Base-by-base conservation (phyloP, 192 early-diverging fungal species). In the Spinellus fusiger region DNA sequence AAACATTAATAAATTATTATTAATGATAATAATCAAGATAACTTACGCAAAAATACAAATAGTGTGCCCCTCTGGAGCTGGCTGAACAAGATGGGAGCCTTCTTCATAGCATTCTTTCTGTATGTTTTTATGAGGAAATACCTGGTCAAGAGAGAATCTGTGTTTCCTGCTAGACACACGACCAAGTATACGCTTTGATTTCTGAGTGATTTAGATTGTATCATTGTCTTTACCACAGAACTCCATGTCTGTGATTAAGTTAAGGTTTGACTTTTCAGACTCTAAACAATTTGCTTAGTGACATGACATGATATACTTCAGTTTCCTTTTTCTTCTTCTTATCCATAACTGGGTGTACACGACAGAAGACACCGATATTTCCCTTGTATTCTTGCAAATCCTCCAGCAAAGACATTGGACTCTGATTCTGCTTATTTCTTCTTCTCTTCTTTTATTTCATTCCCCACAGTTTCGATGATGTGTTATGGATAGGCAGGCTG, bases 331-430 rank as follows among this genome's bases (percentile, higher is more conserved):
- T n/a, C n/a, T n/a, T n/a, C 0, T 18, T 5, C 13, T 52, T 66
- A 69, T 68, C 50, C 23, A 87, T 35, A 35, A 83, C 69, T 9
- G 96, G 96, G 31, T 95, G 84, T 10, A 97, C 86, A 29, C 96
- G 78, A 70, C 95, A 97, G 71, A 98, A 98, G 26, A 97, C 96
- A 23, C 96, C 82, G 46, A 98, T 96, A 66, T 98, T 98, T 31
- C 96, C 96, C 59, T 92, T 94, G 49, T 97, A 80, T 69, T 98
- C 96, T 62, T 91, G 92, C 32, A 94, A 87, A 0, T 87, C 87
- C 66, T 97, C 97, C 85, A 18, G 80, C 78, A 54, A 9, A 37
- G 6, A 9, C 13, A 9, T 9, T 9, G 6, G 6, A 6, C 35
- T 37, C 6, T 13, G 7, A 9, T 6, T 37, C 35, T 37, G 7